Percentiles rank a stretch among this genome's conserved stretches.
These are phyloP conservation scores for Vitellaria paradoxa DNA, from an alignment of 179 eudicot genomes.

Conservation along the genomic window DNA sequence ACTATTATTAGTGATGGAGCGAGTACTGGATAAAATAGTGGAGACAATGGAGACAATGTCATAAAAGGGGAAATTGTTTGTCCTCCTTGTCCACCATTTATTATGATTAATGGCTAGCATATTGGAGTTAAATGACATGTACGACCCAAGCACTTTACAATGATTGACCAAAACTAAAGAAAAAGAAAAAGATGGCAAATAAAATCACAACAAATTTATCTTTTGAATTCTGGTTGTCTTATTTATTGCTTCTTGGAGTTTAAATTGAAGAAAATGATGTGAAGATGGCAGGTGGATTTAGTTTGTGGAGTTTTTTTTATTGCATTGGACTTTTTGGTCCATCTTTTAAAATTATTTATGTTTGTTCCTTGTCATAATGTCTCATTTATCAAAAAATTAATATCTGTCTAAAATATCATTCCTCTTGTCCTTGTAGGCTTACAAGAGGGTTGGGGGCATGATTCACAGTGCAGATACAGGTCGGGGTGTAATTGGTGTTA, in stretches of 20 bases:
- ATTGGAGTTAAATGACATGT: too few species aligned
- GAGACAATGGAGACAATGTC: too few species aligned
- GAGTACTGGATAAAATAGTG: too few species aligned
- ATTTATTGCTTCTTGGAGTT: not conserved
- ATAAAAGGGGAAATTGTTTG: too few species aligned
- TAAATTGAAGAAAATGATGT: not conserved
- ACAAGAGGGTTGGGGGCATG: conserved; percentile 87
- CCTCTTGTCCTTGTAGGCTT: conserved; percentile 43
- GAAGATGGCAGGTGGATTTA: not conserved
- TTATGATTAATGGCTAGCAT: too few species aligned
- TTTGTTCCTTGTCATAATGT: not conserved
- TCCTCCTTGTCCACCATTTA: too few species aligned
- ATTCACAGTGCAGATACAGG: conserved; percentile 75
- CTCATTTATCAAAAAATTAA: not conserved
- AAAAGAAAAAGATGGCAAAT: too few species aligned
- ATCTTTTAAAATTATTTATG: not conserved
- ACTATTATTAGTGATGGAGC: not conserved
- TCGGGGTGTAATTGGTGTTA: conserved; percentile 74
- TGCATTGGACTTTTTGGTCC: not conserved
- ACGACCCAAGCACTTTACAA: too few species aligned
- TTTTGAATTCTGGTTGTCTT: not conserved
- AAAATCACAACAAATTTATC: too few species aligned
- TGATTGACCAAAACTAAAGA: too few species aligned
- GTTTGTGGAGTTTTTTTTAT: not conserved
- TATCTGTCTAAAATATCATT: not conserved